These are phyloP conservation scores for Sarocladium strictum DNA, from an alignment of 2,329 filamentous ascomycete genomes.

Conservation along the genomic window DNA sequence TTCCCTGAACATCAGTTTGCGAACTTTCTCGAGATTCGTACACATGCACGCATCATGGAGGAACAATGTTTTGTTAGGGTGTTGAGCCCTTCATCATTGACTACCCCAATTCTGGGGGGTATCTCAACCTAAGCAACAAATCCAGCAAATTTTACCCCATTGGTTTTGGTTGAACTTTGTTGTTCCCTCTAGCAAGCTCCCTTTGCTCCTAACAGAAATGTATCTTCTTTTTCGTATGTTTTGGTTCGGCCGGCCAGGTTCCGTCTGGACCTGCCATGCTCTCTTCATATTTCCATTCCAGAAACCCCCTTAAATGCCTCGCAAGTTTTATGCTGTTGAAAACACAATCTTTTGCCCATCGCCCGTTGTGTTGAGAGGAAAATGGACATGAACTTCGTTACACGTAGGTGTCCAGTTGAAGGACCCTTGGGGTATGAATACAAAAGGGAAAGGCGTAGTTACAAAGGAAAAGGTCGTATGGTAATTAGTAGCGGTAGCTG, in stretches of 20 bases:
- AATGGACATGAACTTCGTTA: constrained; percentile 23
- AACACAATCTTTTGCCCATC: constrained; percentile 31
- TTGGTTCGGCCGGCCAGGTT: constrained; percentile 1
- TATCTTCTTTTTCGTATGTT: neutral
- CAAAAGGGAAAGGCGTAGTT: constrained; percentile 16
- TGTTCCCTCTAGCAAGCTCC: constrained; percentile 22
- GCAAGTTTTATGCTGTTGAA: constrained; percentile 39
- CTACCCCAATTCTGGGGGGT: neutral
- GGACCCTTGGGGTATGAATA: constrained; percentile 28
- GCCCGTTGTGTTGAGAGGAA: constrained; percentile 21
- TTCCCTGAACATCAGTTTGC: too few species aligned
- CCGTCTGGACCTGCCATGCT: constrained; percentile 17
- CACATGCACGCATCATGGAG: neutral
- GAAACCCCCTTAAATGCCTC: constrained; percentile 26
- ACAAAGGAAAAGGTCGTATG: constrained; percentile 16
- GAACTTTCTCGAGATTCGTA: too few species aligned
- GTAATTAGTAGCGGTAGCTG: constrained; percentile 40
- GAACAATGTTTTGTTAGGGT: neutral
- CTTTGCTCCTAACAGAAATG: neutral
- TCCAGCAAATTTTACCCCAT: constrained; percentile 13
- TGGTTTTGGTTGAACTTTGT: constrained; percentile 20
- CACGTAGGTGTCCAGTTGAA: constrained; percentile 34
- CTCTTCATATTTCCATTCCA: constrained; percentile 19
- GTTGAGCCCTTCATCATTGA: constrained; percentile 2
- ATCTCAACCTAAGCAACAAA: constrained; percentile 3